Base-by-base conservation (phyloP, 345 rosid genomes). In the Syzygium jambos region DNA sequence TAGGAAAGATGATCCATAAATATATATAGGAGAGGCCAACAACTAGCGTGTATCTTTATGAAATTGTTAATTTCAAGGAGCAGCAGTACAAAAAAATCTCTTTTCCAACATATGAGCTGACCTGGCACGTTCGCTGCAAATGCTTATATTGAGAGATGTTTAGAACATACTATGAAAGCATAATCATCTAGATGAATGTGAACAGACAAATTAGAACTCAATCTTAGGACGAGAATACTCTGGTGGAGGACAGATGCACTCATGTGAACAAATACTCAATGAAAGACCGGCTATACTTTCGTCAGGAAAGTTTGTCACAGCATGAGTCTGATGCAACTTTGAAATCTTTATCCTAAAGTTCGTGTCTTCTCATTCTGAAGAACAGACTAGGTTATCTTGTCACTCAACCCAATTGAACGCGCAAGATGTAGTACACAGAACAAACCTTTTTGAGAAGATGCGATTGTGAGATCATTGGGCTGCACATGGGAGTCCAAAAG, bases 401-500 rank as follows among this genome's bases (percentile, higher is more conserved):
- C 63, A 68, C 49, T 56, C 38, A 27, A 80, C 49, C 23, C 43
- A 38, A 34, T 73, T 73, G 49, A 38, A 34, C 14, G 4, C 4
- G 14, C 80, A 38, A 54, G 63, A 61, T 8, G 55, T 77, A 80
- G 23, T 17, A 80, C 55, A 53, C 25, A 80, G n/a, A 57, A 73
- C 94, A 90, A 88, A 95, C 99, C 98, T 93, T 87, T 88, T 11
- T 86, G 34, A 85, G 88, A 19, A 84, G 93, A 88, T 85, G 90
- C 89, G 38, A 84, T 85, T 46, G 89, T 87, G 89, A 89, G 88
- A 89, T 92, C 90, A 9, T 90, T 88, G 89, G 91, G 51, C 95
- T 95, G 94, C 95, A 92, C 87, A 86, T 84, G 55, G 85, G 87
- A 87, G 88, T 84, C 83, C 68, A 90, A 54, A 84, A 87, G 80